Percentiles rank a stretch among this genome's conserved stretches.
phyloP scores from a whole-genome alignment of 2,329 filamentous ascomycete species.

The Pseudogymnoascus sp. region DNA sequence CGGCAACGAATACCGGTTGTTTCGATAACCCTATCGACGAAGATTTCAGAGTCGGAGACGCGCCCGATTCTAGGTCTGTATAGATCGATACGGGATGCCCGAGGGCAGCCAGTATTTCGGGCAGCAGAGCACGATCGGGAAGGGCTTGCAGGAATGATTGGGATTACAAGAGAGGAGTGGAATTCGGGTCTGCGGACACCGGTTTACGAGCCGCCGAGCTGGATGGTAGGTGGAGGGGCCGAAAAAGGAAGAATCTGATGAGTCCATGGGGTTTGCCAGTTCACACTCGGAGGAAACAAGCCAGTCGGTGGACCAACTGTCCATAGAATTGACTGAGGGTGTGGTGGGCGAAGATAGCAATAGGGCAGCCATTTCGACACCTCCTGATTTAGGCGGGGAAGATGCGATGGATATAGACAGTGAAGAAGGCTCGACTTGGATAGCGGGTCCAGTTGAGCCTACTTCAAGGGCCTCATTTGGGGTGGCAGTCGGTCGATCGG shows the following conservation, averaged over 20 bases:
- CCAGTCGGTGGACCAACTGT: too few relatives aligned
- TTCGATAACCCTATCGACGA: background rate
- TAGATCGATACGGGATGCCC: background rate
- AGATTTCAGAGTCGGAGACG: background rate
- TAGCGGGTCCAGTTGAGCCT: background rate
- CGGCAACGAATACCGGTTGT: background rate
- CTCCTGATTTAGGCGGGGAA: background rate
- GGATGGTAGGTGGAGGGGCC: background rate
- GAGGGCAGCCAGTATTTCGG: background rate
- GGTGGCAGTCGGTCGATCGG: background rate
- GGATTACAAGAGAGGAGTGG: background rate
- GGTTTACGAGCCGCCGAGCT: background rate
- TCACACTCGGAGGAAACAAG: background rate
- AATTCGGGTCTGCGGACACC: background rate
- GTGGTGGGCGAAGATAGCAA: background rate
- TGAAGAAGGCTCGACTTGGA: background rate
- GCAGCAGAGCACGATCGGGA: background rate
- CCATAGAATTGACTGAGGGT: background rate
- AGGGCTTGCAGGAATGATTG: background rate
- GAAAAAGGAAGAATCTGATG: background rate
- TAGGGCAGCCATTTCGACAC: background rate
- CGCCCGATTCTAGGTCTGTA: background rate
- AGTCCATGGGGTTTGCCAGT: background rate
- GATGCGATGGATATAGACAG: background rate
- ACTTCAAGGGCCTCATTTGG: background rate